Base-by-base conservation (phyloP, 2,329 filamentous ascomycete species). In the Neofusicoccum kwambonambiense region DNA sequence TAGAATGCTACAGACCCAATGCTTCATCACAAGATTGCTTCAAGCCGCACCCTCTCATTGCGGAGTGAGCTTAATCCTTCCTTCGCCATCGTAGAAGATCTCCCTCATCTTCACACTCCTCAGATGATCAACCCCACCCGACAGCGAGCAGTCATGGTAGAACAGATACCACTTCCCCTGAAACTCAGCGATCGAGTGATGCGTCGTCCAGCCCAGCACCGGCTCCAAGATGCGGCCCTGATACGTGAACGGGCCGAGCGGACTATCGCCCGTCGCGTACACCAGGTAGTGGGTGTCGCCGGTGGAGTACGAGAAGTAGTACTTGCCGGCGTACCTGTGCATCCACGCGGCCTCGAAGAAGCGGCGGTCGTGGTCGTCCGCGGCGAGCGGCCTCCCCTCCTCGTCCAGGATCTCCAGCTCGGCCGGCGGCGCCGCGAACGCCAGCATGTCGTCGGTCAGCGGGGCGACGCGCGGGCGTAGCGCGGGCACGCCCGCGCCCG, bases 331-430 rank as follows among this genome's bases (percentile, higher is more conserved):
- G 72, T 86, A 85, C 81, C 90, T 91, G 79, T 93, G 90, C 82
- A 92, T 81, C 90, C 90, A 93, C 2, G 90, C 87, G 0, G 90
- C 90, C 78, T 93, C 90, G 74, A 93, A 93, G 82, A 93, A 93
- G 7, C 90, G 83, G 15, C 88, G 77, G 66, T 89, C 88, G 73
- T 93, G 90, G 75, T 93, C 89, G 69, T 89, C 84, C 9, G 88
- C 87, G 1, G 78, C 71, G 57, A 93, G 79, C 0, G 83, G 86
- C 72, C 84, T 74, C 5, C 86, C 85, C 3, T 83, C 84, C 69
- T 88, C 86, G 49, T 86, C 89, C 6, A 91, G 79, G 69, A 93
- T 90, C 19, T 81, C 76, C 1, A 92, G 76, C 68, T 91, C 87
- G 4, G 81, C 79, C 2, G 89, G 84, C 1, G 81, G 78, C 1